Evolutionary conservation across 345 rosid species (phyloP).

Genomic region (Ceriops decandra): DNA sequence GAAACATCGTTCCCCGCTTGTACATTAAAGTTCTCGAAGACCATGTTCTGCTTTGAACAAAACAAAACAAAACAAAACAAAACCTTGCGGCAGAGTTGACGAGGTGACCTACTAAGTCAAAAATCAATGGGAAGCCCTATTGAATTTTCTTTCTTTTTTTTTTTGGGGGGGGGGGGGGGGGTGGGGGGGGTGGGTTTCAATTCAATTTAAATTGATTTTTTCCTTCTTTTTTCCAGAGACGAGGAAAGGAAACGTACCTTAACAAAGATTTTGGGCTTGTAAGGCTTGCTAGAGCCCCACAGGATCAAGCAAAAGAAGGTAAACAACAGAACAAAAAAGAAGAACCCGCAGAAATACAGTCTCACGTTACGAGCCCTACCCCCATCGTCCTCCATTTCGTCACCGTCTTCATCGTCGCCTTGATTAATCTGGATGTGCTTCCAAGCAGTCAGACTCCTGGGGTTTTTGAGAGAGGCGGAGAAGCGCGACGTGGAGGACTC

Average conservation of each 20-base stretch:
- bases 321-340: conserved; percentile 57
- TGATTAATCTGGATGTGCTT: conserved; percentile 42
- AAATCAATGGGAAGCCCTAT: too few species aligned
- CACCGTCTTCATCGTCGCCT: conserved; percentile 22
- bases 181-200: background rate
- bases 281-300: conserved; percentile 80
- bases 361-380: conserved; percentile 36
- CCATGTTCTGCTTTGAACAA: conserved; percentile 50
- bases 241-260: conserved; percentile 39
- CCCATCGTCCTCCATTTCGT: conserved; percentile 32
- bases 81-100: conserved; percentile 2
- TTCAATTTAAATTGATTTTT: background rate
- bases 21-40: conserved; percentile 70
- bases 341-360: conserved; percentile 47
- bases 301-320: conserved; percentile 62
- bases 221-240: background rate
- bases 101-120: conserved; percentile 6
- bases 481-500: conserved; percentile 91
- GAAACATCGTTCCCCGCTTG: conserved; percentile 85
- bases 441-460: conserved; percentile 49
- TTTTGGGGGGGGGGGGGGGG: background rate
- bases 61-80: background rate
- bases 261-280: conserved; percentile 62
- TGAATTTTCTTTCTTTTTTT: too few species aligned
- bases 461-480: conserved; percentile 67